Evolutionary conservation across 192 early-diverging fungal genomes (phyloP), one percentile per base, ranked within the genome.

Genomic region (Coemansia erecta): DNA sequence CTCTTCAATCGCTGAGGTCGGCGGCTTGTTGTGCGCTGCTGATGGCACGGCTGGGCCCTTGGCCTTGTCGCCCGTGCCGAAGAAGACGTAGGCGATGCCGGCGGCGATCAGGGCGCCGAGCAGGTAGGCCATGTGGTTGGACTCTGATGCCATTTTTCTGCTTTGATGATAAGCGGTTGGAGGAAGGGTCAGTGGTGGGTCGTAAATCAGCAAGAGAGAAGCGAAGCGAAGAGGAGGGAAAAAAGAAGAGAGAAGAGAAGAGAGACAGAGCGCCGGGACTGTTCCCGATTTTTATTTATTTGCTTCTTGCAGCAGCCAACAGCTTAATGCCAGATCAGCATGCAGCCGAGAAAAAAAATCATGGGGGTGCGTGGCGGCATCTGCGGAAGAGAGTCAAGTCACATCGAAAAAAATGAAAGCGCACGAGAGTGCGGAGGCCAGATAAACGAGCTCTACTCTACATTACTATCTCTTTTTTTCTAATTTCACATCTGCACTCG

Each of bases 101-200:
- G 65, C 75, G 10, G 75, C 75, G 51, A 68, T 42, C 58, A 77
- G 58, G 21, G 58, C 59, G 21, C 68, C 75, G 12, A 73, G 21
- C 19, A 68, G 17, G 26, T 60, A 73, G 8, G 60, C 52, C 52
- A 73, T 55, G 33, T 56, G 55, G 21, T 45, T 56, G 22, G 63
- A 64, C 47, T 64, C 63, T 22, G 63, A 42, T 2, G 63, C 55
- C 53, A 48, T 58, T 53, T 57, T 41, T 56, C 23, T 61, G 24
- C n/a, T n/a, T n/a, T n/a, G n/a, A n/a, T n/a, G n/a, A n/a, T n/a
- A n/a, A n/a, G n/a, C n/a, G n/a, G 35, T 2, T 39, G 15, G 18
- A 18, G 14, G 19, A 37, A 37, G 12, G 8, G 31, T 15, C 26
- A 39, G 18, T 18, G n/a, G n/a, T 37, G 7, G 9, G 31, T 8